Conservation (phyloP, 768 basidiomycete species). For the Tylopilus plumbeoviolaceoides region DNA sequence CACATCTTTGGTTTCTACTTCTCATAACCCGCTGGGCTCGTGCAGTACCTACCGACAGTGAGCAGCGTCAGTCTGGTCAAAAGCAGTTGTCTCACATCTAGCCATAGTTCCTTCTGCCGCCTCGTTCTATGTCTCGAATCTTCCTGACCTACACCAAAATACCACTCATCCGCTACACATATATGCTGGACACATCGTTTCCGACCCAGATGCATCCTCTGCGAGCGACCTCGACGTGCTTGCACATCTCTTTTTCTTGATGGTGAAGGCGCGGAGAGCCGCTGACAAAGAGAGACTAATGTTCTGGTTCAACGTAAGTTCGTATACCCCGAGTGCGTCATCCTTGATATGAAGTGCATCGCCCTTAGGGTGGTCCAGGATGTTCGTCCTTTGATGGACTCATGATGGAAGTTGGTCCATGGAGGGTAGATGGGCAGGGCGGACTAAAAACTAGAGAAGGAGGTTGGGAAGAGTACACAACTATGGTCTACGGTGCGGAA, state of each 20-base stretch:
- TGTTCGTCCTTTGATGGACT: constrained; percentile 97
- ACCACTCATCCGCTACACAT: constrained; percentile 67
- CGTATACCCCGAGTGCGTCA: neutral
- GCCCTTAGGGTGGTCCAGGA: constrained; percentile 82
- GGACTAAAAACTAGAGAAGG: constrained; percentile 73
- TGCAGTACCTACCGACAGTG: constrained; percentile 41
- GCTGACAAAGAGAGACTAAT: constrained; percentile 90
- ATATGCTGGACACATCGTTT: constrained; percentile 81
- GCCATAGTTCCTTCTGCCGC: constrained; percentile 68
- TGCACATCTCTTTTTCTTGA: constrained; percentile 83
- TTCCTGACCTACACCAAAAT: constrained; percentile 77
- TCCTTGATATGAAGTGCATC: neutral
- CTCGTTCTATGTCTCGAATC: constrained; percentile 73
- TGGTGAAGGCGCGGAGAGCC: constrained; percentile 79
- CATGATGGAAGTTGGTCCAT: constrained; percentile 98
- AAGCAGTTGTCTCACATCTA: neutral
- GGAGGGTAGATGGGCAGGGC: constrained; percentile 70
- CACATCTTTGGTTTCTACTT: constrained; percentile 15
- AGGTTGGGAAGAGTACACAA: constrained; percentile 97
- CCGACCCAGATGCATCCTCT: constrained; percentile 59
- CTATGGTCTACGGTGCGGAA: constrained; percentile 81
- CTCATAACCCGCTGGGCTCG: constrained; percentile 5
- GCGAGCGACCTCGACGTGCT: constrained; percentile 56
- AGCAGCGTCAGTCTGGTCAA: constrained; percentile 5
- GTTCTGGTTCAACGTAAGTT: constrained; percentile 93